Conservation (phyloP, 2,329 filamentous ascomycete species). For the Xylaria sp. region DNA sequence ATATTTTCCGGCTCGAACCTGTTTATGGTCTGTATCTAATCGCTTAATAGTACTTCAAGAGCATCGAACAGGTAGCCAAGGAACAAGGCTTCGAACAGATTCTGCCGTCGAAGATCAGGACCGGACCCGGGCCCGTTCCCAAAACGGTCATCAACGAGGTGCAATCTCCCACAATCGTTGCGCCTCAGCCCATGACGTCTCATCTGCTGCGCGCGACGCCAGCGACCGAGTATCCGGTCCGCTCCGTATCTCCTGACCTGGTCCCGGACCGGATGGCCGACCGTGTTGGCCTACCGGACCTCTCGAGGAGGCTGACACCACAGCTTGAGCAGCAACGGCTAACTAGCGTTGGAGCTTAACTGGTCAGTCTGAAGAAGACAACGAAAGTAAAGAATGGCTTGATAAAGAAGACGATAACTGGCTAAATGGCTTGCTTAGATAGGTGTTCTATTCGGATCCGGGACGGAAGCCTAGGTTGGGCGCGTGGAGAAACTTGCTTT, state of each 20-base stretch:
- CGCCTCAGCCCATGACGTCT: conserved; percentile 59
- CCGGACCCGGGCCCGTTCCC: conserved; percentile 46
- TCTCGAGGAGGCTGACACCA: conserved; percentile 40
- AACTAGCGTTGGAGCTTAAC: conserved; percentile 36
- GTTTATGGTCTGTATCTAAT: conserved; percentile 3
- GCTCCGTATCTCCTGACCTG: conserved; percentile 61
- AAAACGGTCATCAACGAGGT: conserved; percentile 46
- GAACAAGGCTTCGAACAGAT: conserved; percentile 61
- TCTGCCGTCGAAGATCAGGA: conserved; percentile 58
- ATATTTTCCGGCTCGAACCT: background rate
- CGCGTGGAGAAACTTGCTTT: background rate
- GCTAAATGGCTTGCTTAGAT: conserved; percentile 1
- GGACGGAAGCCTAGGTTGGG: background rate
- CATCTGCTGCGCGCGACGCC: conserved; percentile 58
- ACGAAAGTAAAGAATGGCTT: conserved; percentile 5
- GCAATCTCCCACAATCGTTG: conserved; percentile 48
- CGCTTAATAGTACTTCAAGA: conserved; percentile 65
- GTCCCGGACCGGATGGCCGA: conserved; percentile 66
- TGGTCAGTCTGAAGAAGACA: background rate
- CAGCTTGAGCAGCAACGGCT: conserved; percentile 36
- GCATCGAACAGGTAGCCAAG: conserved; percentile 66
- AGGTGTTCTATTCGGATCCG: background rate
- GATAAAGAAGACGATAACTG: conserved; percentile 1
- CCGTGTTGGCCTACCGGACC: conserved; percentile 53
- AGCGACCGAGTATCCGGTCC: conserved; percentile 56